Evolutionary conservation across 257 asterid species (phyloP).

Genomic region (Orobanche coerulescens): DNA sequence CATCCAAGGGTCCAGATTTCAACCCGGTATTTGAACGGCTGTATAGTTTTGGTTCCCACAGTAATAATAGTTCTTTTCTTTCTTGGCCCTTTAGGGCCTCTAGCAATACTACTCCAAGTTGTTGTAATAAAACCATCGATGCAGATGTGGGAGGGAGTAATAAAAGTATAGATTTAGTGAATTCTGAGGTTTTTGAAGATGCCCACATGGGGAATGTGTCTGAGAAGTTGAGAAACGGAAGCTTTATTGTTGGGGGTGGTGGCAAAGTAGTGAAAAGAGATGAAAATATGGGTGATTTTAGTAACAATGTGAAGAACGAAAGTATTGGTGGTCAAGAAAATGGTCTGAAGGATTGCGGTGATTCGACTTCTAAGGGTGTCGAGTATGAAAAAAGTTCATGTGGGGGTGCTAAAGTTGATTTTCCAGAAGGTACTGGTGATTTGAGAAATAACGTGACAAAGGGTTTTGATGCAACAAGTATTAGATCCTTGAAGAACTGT

Average conservation of each 20-base stretch:
- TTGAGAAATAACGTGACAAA: constrained; percentile 2
- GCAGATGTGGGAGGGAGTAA: constrained; percentile 23
- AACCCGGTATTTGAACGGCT: constrained; percentile 45
- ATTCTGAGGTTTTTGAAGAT: constrained; percentile 25
- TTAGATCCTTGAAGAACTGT: constrained; percentile 45
- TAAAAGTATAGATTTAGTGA: constrained; percentile 21
- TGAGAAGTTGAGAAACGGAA: constrained; percentile 18
- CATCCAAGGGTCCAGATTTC: constrained; percentile 44
- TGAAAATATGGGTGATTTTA: constrained; percentile 21
- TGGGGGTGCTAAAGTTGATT: constrained; percentile 13
- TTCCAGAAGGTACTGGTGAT: constrained; percentile 17
- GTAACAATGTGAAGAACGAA: constrained; percentile 21
- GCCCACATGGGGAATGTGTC: constrained; percentile 31
- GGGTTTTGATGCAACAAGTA: constrained; percentile 16
- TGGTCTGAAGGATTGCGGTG: constrained; percentile 4
- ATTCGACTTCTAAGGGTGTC: constrained; percentile 15
- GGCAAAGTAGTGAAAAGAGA: not conserved
- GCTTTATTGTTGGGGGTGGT: constrained; percentile 20
- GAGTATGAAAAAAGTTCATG: not conserved
- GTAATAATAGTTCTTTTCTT: constrained; percentile 21
- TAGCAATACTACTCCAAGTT: constrained; percentile 17
- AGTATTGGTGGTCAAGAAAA: constrained; percentile 18
- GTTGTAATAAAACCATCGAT: constrained; percentile 26
- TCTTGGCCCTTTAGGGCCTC: constrained; percentile 39
- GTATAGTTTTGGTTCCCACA: constrained; percentile 26